Evolutionary conservation across 2,329 filamentous ascomycete species (phyloP).

Genomic region (Blastomyces emzantsi): DNA sequence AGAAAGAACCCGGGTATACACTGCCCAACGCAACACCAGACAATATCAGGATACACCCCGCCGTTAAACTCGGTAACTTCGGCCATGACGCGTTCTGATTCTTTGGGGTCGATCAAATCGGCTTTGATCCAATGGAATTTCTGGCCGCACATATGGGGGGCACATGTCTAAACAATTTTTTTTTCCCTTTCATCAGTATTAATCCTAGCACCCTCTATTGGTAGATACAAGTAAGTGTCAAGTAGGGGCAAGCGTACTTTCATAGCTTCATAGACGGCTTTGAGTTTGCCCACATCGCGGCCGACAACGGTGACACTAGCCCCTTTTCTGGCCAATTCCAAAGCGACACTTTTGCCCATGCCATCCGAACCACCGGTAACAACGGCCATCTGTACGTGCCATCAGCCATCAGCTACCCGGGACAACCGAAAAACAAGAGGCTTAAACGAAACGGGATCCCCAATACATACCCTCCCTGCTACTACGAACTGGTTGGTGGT

Average conservation of each 20-base stretch:
- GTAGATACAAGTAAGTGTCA: not conserved
- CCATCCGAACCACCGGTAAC: conserved; percentile 90
- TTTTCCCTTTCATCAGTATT: not conserved
- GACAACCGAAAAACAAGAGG: not conserved
- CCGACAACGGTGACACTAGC: conserved; percentile 82
- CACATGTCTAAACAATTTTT: conserved; percentile 46
- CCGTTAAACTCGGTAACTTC: conserved; percentile 74
- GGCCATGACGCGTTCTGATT: conserved; percentile 59
- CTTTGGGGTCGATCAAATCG: conserved; percentile 63
- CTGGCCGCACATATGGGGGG: conserved; percentile 57
- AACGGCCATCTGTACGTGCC: conserved; percentile 59
- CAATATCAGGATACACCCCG: conserved; percentile 63
- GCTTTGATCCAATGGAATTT: conserved; percentile 76
- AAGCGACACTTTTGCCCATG: conserved; percentile 70
- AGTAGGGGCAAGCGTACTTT: conserved; percentile 39
- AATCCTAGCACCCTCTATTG: not conserved
- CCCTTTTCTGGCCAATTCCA: conserved; percentile 68
- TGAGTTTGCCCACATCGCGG: conserved; percentile 65
- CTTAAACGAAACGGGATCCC: not conserved
- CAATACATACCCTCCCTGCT: conserved; percentile 60
- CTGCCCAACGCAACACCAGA: conserved; percentile 82
- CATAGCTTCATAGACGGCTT: conserved; percentile 57
- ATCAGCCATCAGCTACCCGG: conserved; percentile 10
- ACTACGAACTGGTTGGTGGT: conserved; percentile 70
- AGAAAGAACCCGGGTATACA: conserved; percentile 67